A percentile compares a stretch with the other conserved stretches of the same genome.
These are phyloP conservation scores for Monilinia fructigena DNA, from an alignment of 2,329 filamentous ascomycete species.

Conservation along the genomic window DNA sequence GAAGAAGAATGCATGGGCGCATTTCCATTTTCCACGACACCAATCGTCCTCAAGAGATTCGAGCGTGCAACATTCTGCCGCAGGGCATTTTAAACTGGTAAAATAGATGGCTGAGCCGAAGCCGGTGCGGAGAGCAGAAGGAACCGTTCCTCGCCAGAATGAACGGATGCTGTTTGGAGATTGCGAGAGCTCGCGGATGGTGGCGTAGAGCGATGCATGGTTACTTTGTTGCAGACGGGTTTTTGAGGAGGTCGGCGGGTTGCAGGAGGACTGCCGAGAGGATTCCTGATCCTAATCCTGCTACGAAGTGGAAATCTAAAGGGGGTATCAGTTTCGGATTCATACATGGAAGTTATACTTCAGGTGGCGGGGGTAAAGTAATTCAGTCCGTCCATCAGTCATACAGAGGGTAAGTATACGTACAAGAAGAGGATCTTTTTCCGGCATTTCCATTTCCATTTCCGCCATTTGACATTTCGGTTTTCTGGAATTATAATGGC, in stretches of 20 bases:
- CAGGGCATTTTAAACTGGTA: slow-evolving; percentile 79
- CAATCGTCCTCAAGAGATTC: slow-evolving; percentile 41
- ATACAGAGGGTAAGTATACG: slow-evolving; percentile 26
- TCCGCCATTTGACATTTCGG: slow-evolving; percentile 51
- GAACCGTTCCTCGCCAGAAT: slow-evolving; percentile 90
- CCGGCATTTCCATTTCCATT: slow-evolving; percentile 39
- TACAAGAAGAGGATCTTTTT: slow-evolving; percentile 52
- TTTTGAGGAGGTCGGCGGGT: slow-evolving; percentile 90
- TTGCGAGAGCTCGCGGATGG: slow-evolving; percentile 67
- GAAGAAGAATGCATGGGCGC: slow-evolving; percentile 57
- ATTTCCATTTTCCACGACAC: slow-evolving; percentile 33
- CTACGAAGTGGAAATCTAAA: slow-evolving; percentile 79
- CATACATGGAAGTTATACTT: not conserved
- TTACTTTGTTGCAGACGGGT: slow-evolving; percentile 90
- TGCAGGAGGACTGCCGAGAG: slow-evolving; percentile 88
- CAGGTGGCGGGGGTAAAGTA: slow-evolving; percentile 19
- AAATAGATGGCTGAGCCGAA: slow-evolving; percentile 95
- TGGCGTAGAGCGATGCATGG: slow-evolving; percentile 64
- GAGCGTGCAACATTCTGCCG: slow-evolving; percentile 63
- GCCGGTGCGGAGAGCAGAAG: slow-evolving; percentile 89
- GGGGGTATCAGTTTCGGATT: not conserved
- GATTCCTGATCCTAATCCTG: slow-evolving; percentile 83
- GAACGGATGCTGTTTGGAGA: slow-evolving; percentile 62
- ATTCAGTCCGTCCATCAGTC: too few relatives aligned
- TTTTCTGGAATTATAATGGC: slow-evolving; percentile 28